phyloP scores from a whole-genome alignment of 768 basidiomycete species.

The Tricholoma matsutake region DNA sequence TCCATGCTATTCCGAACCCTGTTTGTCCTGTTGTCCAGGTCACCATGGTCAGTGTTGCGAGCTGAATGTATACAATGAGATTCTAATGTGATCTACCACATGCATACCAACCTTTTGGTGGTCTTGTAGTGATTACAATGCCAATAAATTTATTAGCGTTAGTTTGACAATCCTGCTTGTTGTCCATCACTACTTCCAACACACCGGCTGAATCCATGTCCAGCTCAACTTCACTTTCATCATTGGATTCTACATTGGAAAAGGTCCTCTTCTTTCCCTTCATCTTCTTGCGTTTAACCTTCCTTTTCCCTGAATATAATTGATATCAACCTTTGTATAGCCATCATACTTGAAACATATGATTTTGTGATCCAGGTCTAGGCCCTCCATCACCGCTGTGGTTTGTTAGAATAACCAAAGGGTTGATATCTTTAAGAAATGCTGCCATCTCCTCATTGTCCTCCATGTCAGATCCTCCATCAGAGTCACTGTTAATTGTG shows the following conservation, averaged over 20 bases:
- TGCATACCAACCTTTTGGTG: background rate
- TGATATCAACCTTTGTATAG: background rate
- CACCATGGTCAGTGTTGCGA: background rate
- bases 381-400: background rate
- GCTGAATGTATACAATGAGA: background rate
- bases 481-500: background rate
- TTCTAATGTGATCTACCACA: background rate
- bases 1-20: background rate
- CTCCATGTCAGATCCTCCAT: background rate
- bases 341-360: background rate
- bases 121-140: background rate
- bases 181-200: background rate
- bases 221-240: background rate
- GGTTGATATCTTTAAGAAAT: background rate
- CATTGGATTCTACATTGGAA: background rate
- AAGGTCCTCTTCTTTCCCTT: background rate
- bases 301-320: background rate
- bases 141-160: background rate
- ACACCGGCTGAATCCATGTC: background rate
- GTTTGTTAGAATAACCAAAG: background rate
- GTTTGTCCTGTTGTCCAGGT: background rate
- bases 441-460: background rate
- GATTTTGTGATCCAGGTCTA: background rate
- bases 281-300: background rate
- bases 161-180: background rate